Base-by-base conservation (phyloP, 345 rosid genomes). In the Nephelium lappaceum region DNA sequence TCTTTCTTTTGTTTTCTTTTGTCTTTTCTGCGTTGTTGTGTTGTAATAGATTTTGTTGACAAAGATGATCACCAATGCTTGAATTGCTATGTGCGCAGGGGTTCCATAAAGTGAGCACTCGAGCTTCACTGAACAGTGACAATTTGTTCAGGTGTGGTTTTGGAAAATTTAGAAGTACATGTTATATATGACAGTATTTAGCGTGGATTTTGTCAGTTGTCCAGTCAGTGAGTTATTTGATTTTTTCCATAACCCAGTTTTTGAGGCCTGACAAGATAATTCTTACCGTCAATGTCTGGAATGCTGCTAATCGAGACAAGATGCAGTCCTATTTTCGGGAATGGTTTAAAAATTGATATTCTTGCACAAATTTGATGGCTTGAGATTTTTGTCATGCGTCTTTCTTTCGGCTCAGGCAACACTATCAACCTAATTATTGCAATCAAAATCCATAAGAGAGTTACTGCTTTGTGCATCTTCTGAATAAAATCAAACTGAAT, bases 51-150 rank as follows among this genome's bases (percentile, higher is more conserved):
- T 36, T 67, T 25, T 21, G n/a, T 39, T 74, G 3, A 63, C 72
- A 21, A 18, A 47, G 72, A 69, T 55, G 67, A 38, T 75, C 9
- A 14, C 39, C 38, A 63, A 62, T 55, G 70, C 51, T 73, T 23
- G 51, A 15, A 49, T 55, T 39, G 53, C 49, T 74, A 24, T 67
- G 11, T 71, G 69, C 79, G 16, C 85, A 90, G 97, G 97, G 97
- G 93, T 91, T 80, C 95, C 94, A 39, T 93, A 88, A 73, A 93
- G 94, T 69, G 95, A 93, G 85, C 97, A 90, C 81, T 91, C 94
- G 41, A 91, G 97, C 83, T 93, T 89, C 82, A 91, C 89, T 65
- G 94, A 91, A 80, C 81, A 90, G 76, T 82, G 76, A 81, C 93
- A 89, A 80, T 93, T 93, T 89, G 90, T 93, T 79, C 85, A 91